A percentile compares a stretch with the other conserved stretches of the same genome.
phyloP scores from a whole-genome alignment of 179 eudicot genomes.

The Amaranthus tricolor region DNA sequence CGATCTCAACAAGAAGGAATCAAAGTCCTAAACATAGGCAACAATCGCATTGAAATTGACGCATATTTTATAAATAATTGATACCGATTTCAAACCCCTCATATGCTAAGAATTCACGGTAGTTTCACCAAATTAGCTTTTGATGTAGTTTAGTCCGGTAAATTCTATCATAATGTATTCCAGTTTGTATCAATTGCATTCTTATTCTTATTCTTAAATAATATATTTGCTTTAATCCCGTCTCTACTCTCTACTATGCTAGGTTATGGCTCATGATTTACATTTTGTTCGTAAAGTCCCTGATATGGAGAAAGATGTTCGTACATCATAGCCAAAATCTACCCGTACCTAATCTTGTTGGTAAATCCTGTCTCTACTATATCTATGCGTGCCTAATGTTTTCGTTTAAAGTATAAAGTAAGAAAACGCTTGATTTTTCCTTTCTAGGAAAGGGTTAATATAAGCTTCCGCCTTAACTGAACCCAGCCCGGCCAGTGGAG shows the following conservation, averaged over 20 bases:
- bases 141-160: not conserved
- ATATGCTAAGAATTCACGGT: not conserved
- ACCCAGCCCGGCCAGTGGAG: not conserved
- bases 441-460: conserved; percentile 1
- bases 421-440: not conserved
- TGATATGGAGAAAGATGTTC: conserved; percentile 17
- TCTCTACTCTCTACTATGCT: not conserved
- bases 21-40: not conserved
- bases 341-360: not conserved
- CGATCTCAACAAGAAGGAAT: no score
- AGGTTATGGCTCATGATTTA: conserved; percentile 50
- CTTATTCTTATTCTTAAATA: not conserved
- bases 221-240: not conserved
- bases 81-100: no score
- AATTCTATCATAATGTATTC: not conserved
- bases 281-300: conserved; percentile 40
- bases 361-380: conserved; percentile 10
- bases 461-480: not conserved
- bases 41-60: not conserved
- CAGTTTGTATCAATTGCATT: not conserved
- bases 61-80: not conserved
- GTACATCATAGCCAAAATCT: not conserved
- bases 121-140: not conserved
- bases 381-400: not conserved
- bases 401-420: not conserved